Evolutionary conservation across 73 alveolate genomes (phyloP), one percentile per base, ranked within the genome.

Genomic region (Halteria grandinella): DNA sequence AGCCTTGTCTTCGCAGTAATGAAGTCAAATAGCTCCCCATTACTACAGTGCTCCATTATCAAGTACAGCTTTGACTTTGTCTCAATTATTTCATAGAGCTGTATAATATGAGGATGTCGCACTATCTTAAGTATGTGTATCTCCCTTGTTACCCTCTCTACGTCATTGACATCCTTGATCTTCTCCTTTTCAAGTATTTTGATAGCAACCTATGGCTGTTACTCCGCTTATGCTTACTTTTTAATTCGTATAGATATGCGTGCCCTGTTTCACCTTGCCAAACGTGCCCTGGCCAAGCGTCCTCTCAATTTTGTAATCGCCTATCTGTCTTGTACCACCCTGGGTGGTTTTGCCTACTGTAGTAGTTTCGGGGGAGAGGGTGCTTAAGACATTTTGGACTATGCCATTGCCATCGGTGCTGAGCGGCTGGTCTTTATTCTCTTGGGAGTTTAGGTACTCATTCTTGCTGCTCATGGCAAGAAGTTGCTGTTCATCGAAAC

Each of bases 61-160:
- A 90, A 69, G 66, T 81, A 93, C 48, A 93, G 88, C 66, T 92
- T 87, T 70, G 89, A 75, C 5, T 94, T 92, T 28, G 98, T 89
- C 75, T 92, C 98, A 81, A 92, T 92, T 75, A 91, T 85, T 73
- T 91, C 94, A 58, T 86, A 91, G 52, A 91, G 89, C 83, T 91
- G 79, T 45, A 91, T 88, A 60, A 91, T 84, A 57, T 91, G 77
- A 14, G 93, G 91, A 74, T 91, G 97, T 39, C 95, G 71, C 25
- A 91, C 94, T 62, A 87, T 74, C 86, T 91, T 91, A 66, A 91
- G 77, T 34, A 91, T 91, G 70, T 83, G 85, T 21, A 91, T 91
- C 78, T 91, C 97, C 75, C 91, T 78, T 55, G 89, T 86, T 18
- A 91, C 97, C 44, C 97, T 51, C 39, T 84, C 94, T 39, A 75